phyloP scores from a whole-genome alignment of 2,329 filamentous ascomycete species.

The Coniochaeta hoffmannii region DNA sequence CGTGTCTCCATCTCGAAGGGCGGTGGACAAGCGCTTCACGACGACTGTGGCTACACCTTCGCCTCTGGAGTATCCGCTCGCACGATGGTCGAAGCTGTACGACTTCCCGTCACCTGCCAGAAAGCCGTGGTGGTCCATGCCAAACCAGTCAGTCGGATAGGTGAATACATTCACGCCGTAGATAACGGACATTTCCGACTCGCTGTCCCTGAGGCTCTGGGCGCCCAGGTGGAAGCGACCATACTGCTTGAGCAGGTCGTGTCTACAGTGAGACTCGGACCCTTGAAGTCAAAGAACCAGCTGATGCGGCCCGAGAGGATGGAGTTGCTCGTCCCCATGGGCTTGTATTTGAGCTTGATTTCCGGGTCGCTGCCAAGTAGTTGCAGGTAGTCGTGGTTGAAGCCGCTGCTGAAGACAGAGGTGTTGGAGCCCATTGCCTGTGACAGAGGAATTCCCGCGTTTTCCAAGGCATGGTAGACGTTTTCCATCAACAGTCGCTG shows the following conservation, averaged over 20 bases:
- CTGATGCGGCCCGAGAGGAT: slow-evolving; percentile 33
- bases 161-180: background rate
- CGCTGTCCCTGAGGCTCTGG: slow-evolving; percentile 14
- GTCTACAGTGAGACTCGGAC: slow-evolving; percentile 33
- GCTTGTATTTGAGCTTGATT: slow-evolving; percentile 19
- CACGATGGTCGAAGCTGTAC: slow-evolving; percentile 28
- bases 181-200: slow-evolving; percentile 8
- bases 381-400: slow-evolving; percentile 20
- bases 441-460: slow-evolving; percentile 1
- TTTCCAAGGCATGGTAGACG: slow-evolving; percentile 20
- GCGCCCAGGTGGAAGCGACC: slow-evolving; percentile 22
- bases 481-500: slow-evolving; percentile 13
- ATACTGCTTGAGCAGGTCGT: slow-evolving; percentile 35
- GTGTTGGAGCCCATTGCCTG: slow-evolving; percentile 10
- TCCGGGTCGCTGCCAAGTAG: slow-evolving; percentile 14
- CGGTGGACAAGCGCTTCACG: slow-evolving; percentile 40
- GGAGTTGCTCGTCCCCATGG: slow-evolving; percentile 24
- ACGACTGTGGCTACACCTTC: slow-evolving; percentile 44
- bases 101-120: slow-evolving; percentile 9
- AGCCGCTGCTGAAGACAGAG: slow-evolving; percentile 16
- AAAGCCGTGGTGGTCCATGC: slow-evolving; percentile 5
- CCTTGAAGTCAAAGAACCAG: slow-evolving; percentile 32
- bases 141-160: background rate
- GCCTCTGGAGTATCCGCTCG: slow-evolving; percentile 42
- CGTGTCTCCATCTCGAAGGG: slow-evolving; percentile 31